phyloP scores from a whole-genome alignment of 768 basidiomycete genomes.

The Suillus brevipes region DNA sequence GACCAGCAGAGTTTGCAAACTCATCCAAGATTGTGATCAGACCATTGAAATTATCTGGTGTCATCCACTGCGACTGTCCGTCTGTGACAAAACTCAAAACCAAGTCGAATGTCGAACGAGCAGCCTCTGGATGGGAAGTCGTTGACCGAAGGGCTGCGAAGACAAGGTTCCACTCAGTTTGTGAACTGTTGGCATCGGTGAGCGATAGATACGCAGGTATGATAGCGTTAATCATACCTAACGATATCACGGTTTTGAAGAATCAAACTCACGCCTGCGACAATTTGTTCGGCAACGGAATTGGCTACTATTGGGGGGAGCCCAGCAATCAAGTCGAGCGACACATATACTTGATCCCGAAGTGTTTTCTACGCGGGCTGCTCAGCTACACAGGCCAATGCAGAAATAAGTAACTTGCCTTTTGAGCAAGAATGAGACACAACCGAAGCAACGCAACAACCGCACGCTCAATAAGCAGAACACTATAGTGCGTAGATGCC shows the following conservation, averaged over 20 bases:
- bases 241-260: constrained; percentile 76
- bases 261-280: constrained; percentile 76
- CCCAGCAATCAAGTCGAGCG: constrained; percentile 85
- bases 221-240: constrained; percentile 35
- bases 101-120: constrained; percentile 80
- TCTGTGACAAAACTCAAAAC: constrained; percentile 65
- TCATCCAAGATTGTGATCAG: constrained; percentile 83
- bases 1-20: constrained; percentile 78
- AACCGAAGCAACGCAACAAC: constrained; percentile 86
- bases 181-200: constrained; percentile 52
- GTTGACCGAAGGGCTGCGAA: constrained; percentile 87
- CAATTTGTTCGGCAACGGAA: constrained; percentile 89
- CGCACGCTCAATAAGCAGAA: constrained; percentile 90
- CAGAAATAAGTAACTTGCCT: constrained; percentile 45
- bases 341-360: constrained; percentile 92
- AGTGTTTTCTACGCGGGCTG: constrained; percentile 57
- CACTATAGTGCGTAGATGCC: constrained; percentile 78
- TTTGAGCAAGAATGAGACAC: constrained; percentile 78
- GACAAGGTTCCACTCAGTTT: constrained; percentile 94
- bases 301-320: constrained; percentile 75
- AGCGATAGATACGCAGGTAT: constrained; percentile 7
- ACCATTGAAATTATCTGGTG: constrained; percentile 77
- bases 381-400: constrained; percentile 5
- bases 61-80: constrained; percentile 59
- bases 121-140: constrained; percentile 82